Evolutionary conservation across 1,284 basidiomycete genomes (phyloP), one percentile per base, ranked within the genome.

Genomic region (Tilletia caries): DNA sequence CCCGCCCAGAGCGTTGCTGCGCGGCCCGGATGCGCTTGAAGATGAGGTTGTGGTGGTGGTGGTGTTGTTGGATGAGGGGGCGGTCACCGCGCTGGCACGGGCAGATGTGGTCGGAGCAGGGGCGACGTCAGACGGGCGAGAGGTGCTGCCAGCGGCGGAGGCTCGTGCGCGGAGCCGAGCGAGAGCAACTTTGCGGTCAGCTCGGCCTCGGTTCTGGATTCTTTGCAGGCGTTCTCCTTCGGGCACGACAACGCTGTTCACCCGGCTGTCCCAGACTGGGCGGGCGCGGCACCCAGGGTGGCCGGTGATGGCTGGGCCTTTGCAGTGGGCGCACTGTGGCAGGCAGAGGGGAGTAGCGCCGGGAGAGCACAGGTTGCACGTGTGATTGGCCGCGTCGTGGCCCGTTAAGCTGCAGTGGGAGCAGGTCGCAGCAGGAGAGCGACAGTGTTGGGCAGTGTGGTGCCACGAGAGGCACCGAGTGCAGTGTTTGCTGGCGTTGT

Each of bases 401-500:
- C 37, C 37, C 10, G 25, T 62, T 8, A 62, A 32, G 27, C 37
- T 32, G 33, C 58, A 62, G 33, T 62, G 58, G 4, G 10, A 25
- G 33, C 58, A 62, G 15, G 32, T 32, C 2, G 58, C 13, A 5
- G 58, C 58, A 2, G 4, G 27, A 20, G 58, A 25, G 12, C 33
- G 58, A 15, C 58, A 62, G 6, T 62, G 32, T 25, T 25, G 15
- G 27, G 58, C 33, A 18, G 58, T 32, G 32, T 62, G 58, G 18
- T 62, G 58, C 58, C 58, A 62, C 12, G 58, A 62, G 8, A 62
- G 32, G 58, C 58, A 62, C 2, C 58, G 58, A 5, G 29, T 6
- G 18, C 58, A 62, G 27, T 62, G 58, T 23, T 34, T 62, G 58
- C 58, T 62, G 13, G 58, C 58, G 58, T 62, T 62, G 58, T 3